phyloP scores from a whole-genome alignment of 2,329 filamentous ascomycete genomes.

The Fusarium kyushuense region DNA sequence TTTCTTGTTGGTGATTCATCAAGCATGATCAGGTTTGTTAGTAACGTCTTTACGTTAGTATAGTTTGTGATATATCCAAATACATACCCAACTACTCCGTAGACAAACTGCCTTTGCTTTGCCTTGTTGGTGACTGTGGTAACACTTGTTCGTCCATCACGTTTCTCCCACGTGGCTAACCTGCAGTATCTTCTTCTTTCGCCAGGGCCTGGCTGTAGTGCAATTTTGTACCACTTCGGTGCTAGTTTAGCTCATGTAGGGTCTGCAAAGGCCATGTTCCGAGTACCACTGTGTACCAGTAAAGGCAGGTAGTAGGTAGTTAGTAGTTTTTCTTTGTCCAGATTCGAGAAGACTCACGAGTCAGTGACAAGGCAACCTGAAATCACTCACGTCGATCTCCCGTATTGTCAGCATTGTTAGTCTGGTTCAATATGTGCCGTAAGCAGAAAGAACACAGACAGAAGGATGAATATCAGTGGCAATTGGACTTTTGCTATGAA shows the following conservation, averaged over 20 bases:
- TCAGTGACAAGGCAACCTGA: constrained; percentile 27
- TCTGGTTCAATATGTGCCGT: constrained; percentile 4
- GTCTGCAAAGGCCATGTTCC: neutral
- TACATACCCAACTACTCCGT: too few species aligned
- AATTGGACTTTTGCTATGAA: constrained; percentile 1
- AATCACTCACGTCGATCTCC: constrained; percentile 47
- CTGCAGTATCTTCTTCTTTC: constrained; percentile 17
- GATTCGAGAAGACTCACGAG: constrained; percentile 32
- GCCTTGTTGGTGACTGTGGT: constrained; percentile 1
- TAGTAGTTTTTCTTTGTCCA: neutral
- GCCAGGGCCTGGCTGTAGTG: neutral
- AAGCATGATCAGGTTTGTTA: neutral
- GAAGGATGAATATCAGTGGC: neutral
- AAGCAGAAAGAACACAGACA: constrained; percentile 1
- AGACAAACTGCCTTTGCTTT: neutral
- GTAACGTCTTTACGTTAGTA: neutral
- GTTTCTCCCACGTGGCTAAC: constrained; percentile 46
- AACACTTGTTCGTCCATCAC: constrained; percentile 29
- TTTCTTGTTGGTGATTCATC: neutral
- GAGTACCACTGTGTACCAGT: neutral
- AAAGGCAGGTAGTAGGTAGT: neutral
- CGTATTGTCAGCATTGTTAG: constrained; percentile 32
- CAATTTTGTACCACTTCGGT: neutral
- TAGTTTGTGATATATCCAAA: neutral
- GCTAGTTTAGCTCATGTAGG: neutral